A percentile compares a stretch with the other conserved stretches of the same genome.
Conservation (phyloP, 208 protist genomes). For the Leishmania mexicana region DNA sequence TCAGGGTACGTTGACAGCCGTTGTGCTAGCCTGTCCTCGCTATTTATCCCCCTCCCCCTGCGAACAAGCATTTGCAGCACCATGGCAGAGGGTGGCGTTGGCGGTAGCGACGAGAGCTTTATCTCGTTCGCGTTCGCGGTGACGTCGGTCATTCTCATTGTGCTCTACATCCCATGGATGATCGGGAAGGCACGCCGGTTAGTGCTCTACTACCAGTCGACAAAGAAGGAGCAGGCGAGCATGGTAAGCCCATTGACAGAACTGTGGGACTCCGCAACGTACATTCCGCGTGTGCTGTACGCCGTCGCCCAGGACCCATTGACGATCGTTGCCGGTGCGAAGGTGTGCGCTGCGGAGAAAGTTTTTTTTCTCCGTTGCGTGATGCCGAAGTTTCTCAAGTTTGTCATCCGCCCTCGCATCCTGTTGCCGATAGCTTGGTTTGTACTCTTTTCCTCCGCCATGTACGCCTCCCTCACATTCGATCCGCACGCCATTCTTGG, state of each 20-base stretch:
- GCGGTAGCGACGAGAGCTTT: conserved; percentile 88
- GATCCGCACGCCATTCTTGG: conserved; percentile 87
- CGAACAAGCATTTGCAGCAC: not conserved
- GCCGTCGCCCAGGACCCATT: conserved; percentile 45
- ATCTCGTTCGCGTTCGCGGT: conserved; percentile 90
- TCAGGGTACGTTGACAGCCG: not conserved
- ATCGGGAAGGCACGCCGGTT: conserved; percentile 56
- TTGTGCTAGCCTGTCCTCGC: not conserved
- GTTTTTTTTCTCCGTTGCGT: conserved; percentile 83
- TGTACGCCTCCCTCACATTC: conserved; percentile 90
- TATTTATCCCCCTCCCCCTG: not conserved
- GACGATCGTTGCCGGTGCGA: conserved; percentile 62
- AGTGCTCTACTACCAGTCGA: conserved; percentile 62
- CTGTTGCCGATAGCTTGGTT: conserved; percentile 80
- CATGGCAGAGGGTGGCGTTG: conserved; percentile 59
- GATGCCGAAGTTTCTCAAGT: conserved; percentile 87
- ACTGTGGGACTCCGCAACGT: conserved; percentile 65
- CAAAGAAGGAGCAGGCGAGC: conserved; percentile 48
- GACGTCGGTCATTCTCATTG: conserved; percentile 80
- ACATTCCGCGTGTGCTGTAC: conserved; percentile 58
- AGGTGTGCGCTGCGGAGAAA: conserved; percentile 74
- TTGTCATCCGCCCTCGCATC: conserved; percentile 84
- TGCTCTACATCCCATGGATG: conserved; percentile 90
- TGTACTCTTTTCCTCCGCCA: conserved; percentile 84
- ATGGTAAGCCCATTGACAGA: conserved; percentile 63